Base-by-base conservation (phyloP, 352 stramenopile genomes). In the Phytophthora melonis region DNA sequence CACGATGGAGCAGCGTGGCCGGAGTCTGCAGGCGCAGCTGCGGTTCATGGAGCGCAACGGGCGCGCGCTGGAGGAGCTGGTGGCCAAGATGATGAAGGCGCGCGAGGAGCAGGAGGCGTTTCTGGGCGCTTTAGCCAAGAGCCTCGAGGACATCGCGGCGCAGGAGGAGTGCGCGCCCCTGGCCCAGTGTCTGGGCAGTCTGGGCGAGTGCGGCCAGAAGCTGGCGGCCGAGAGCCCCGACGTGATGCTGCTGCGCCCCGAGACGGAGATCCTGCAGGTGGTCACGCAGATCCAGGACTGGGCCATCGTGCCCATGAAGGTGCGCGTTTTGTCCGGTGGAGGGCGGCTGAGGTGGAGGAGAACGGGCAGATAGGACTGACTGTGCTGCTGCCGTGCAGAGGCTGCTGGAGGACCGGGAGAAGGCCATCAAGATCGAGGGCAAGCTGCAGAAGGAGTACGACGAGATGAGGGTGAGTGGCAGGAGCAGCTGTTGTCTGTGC, bases 11-110 rank as follows among this genome's bases (percentile, higher is more conserved):
- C 78, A 88, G 55, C 79, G 75, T 9, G 74, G 81, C 2, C 70
- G 70, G 39, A 72, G 74, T 21, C 58, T 93, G 25, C 78, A 87
- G 66, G 75, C 83, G 65, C 86, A 90, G 58, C 63, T 96, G 60
- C 85, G 94, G 76, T 89, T 95, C 67, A 87, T 94, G 78, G 89
- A 96, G 86, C 84, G 84, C 63, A 96, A 91, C 63, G 79, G 83
- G 1, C 85, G 76, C 52, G 85, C 87, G 43, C 73, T 96, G n/a
- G 85, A 93, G 70, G 89, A 95, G 61, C 67, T 91, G 30, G 80
- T 94, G 50, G 78, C 77, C 21, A 84, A 82, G 72, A 92, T 92
- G 82, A 70, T 93, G 57, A 83, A 78, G 50, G 76, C 82, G 32
- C 79, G 87, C 0, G 85, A 94, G 64, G 85, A 93, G 59, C 84